Base-by-base conservation (phyloP, 139 green algal genomes). In the Coelastrella sp. region DNA sequence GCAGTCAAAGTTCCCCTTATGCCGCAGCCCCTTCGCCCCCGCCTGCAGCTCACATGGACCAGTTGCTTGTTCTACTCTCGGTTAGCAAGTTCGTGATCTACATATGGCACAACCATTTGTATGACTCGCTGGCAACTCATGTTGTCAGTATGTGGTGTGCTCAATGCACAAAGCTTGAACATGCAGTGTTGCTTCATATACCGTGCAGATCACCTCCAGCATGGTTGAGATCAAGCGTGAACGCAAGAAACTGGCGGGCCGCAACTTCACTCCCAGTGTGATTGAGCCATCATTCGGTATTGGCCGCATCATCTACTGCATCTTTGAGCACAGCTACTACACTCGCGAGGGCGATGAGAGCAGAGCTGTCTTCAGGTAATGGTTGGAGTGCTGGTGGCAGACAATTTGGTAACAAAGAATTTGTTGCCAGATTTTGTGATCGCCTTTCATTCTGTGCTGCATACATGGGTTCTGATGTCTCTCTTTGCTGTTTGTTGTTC, bases 271-370 rank as follows among this genome's bases (percentile, higher is more conserved):
- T 17, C 98, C 98, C 3, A 96, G 91, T 47, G 98, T 99, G 32
- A 99, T 99, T 75, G 98, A 99, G 95, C 98, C 98, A 14, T 99
- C 98, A 2, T 99, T 99, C 88, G 98, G 98, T 86, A 98, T 99
- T 77, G 98, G 98, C 11, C 96, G 98, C 91, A 98, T 99, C 94
- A 96, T 99, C 90, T 99, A 99, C 95, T 99, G 97, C 96, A 94
- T 99, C 80, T 99, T 99, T 88, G 98, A 99, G 95, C 98, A 99
- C 95, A 91, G 90, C 56, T 99, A 98, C 94, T 99, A 99, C 94
- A 93, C 94, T 5, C 97, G 98, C 20, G 94, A 96, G 89, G 92
- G 68, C 8, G 68, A 76, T 76, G 68, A 76, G 5, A 76, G 68
- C 68, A 22, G 68, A 76, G 68, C 68, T 32, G 68, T 76, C 16